phyloP scores from a whole-genome alignment of 371 early-diverging fungal species.

The Lichtheimia ornata region DNA sequence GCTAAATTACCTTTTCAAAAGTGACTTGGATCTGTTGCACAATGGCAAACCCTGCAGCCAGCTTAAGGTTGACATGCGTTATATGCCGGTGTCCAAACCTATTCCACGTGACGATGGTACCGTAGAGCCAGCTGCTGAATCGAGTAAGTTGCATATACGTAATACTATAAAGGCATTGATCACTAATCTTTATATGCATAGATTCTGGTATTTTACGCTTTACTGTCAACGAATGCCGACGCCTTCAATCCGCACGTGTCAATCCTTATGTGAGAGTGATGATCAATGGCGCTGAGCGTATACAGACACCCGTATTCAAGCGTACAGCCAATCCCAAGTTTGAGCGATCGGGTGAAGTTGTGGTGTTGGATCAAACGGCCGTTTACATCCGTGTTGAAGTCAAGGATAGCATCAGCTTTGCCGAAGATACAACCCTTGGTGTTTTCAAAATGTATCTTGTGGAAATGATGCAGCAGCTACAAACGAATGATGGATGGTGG shows the following conservation, averaged over 20 bases:
- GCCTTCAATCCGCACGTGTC: conserved; percentile 33
- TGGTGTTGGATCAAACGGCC: conserved; percentile 47
- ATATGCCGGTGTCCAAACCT: conserved; percentile 64
- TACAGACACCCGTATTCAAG: conserved; percentile 41
- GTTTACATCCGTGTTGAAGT: conserved; percentile 40
- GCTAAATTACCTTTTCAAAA: conserved; percentile 4
- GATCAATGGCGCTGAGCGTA: conserved; percentile 48
- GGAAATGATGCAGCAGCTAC: conserved; percentile 36
- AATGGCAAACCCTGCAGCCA: conserved; percentile 56
- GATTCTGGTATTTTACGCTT: conserved; percentile 57
- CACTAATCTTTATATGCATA: conserved; percentile 10
- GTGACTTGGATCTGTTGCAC: conserved; percentile 38
- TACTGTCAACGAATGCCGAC: conserved; percentile 51
- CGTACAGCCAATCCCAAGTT: conserved; percentile 48
- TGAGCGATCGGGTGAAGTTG: conserved; percentile 50
- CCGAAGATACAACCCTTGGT: conserved; percentile 36
- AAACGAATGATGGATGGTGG: conserved; percentile 48
- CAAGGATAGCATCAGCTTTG: conserved; percentile 41
- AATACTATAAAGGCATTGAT: neutral
- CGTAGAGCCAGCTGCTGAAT: conserved; percentile 54
- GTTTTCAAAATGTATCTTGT: conserved; percentile 31
- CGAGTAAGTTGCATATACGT: conserved; percentile 41
- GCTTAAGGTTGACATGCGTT: conserved; percentile 58
- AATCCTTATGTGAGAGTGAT: conserved; percentile 50
- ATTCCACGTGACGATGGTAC: conserved; percentile 43